Conservation (phyloP, 176 grass and related monocot species). For the Musa troglodytarum region DNA sequence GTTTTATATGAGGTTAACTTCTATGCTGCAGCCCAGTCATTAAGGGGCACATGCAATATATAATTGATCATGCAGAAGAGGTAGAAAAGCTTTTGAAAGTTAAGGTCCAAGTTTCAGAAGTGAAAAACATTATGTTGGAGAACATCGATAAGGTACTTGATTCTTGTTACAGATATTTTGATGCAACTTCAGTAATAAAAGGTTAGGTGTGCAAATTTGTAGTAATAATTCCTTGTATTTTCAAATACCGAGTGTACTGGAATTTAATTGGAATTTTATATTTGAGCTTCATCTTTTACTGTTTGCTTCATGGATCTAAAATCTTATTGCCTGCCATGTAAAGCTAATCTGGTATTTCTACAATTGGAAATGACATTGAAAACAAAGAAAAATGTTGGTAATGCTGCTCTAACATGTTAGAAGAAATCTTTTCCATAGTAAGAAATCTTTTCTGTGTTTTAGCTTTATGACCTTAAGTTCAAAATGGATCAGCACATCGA, state of each 20-base stretch:
- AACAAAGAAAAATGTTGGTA: not conserved
- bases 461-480: not conserved
- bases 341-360: not conserved
- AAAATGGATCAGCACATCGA: not conserved
- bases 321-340: not conserved
- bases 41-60: constrained; percentile 91
- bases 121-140: constrained; percentile 91
- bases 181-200: too few species aligned
- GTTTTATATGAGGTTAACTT: constrained; percentile 14
- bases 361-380: not conserved
- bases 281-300: too few species aligned
- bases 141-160: constrained; percentile 78
- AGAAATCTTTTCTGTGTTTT: not conserved
- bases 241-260: too few species aligned
- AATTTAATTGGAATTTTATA: too few species aligned
- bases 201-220: too few species aligned
- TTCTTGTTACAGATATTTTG: not conserved
- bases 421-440: not conserved
- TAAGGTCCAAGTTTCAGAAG: constrained; percentile 91
- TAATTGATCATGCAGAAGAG: constrained; percentile 87
- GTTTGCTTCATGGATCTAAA: not conserved
- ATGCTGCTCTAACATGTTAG: not conserved
- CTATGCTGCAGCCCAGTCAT: constrained; percentile 56
- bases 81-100: constrained; percentile 81
- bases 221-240: too few species aligned